Percentiles rank a stretch among this genome's conserved stretches.
Evolutionary conservation across 2,329 filamentous ascomycete genomes (phyloP).

Genomic region (Colletotrichum siamense): DNA sequence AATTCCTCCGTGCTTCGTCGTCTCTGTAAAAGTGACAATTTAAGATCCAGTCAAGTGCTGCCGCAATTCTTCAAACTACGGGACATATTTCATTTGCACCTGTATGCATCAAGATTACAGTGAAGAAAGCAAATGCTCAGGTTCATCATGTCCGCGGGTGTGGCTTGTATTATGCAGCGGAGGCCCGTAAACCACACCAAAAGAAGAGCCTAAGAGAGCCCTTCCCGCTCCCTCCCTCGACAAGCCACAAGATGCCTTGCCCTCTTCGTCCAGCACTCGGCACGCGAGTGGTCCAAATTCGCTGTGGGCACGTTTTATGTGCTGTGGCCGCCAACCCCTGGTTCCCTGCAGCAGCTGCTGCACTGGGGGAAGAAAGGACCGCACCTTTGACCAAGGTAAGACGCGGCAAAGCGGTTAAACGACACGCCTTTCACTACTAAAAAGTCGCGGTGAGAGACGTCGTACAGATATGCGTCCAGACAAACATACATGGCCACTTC

Average conservation of each 20-base stretch:
- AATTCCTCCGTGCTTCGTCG: not conserved
- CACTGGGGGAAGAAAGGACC: not conserved
- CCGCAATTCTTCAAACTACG: not conserved
- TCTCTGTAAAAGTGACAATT: not conserved
- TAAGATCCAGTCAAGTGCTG: not conserved
- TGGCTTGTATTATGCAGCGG: not conserved
- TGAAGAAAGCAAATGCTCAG: not conserved
- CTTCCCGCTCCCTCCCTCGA: not conserved
- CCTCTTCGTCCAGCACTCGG: not conserved
- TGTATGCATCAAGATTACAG: not conserved
- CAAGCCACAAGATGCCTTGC: not conserved
- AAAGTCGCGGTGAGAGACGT: not conserved
- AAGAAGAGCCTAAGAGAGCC: not conserved
- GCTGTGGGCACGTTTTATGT: not conserved
- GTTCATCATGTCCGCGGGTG: not conserved
- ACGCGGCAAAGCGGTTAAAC: not conserved
- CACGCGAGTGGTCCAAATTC: not conserved
- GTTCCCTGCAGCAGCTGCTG: not conserved
- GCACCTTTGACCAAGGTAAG: not conserved
- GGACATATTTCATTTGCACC: not conserved
- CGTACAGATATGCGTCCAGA: not conserved
- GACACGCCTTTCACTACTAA: not conserved
- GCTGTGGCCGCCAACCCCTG: not conserved
- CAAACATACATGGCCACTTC: not conserved
- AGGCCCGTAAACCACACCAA: not conserved